Conservation (phyloP, 768 basidiomycete species). For the Botryobasidium botryosum region DNA sequence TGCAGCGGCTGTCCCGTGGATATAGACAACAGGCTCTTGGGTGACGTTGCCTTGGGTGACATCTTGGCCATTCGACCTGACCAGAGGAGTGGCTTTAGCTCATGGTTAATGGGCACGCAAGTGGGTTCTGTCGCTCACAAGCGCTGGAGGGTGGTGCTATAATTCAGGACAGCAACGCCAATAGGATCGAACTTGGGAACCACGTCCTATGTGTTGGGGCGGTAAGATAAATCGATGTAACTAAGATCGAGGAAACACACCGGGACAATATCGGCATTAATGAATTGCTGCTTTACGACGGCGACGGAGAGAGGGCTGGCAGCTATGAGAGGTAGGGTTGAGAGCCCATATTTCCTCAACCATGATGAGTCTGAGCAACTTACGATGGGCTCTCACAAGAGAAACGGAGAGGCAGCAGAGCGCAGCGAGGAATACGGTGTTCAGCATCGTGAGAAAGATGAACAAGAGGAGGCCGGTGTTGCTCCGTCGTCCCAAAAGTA, state of each 20-base stretch:
- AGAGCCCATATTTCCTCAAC: too few species aligned
- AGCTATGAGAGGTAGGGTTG: too few species aligned
- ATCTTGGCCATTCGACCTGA: slow-evolving; percentile 2
- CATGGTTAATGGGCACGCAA: too few species aligned
- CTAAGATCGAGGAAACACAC: background rate
- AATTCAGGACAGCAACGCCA: slow-evolving; percentile 5
- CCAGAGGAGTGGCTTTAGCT: too few species aligned
- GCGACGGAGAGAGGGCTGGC: slow-evolving; percentile 6
- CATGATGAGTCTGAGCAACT: too few species aligned
- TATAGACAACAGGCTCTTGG: slow-evolving; percentile 1
- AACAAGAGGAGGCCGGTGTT: too few species aligned
- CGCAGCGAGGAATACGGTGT: too few species aligned
- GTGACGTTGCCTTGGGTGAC: background rate
- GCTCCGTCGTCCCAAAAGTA: too few species aligned
- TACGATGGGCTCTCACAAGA: too few species aligned
- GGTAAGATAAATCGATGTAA: background rate
- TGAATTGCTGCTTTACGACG: slow-evolving; percentile 10
- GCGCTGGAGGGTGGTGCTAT: background rate
- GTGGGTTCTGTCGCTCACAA: too few species aligned
- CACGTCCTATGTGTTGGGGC: slow-evolving; percentile 1
- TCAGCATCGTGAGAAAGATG: too few species aligned
- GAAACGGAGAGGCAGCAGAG: too few species aligned
- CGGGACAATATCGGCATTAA: slow-evolving; percentile 10
- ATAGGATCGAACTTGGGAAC: slow-evolving; percentile 8
- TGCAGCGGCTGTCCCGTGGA: slow-evolving; percentile 2